Base-by-base conservation (phyloP, 2,329 filamentous ascomycete species). In the Aspergillus fumigatus region DNA sequence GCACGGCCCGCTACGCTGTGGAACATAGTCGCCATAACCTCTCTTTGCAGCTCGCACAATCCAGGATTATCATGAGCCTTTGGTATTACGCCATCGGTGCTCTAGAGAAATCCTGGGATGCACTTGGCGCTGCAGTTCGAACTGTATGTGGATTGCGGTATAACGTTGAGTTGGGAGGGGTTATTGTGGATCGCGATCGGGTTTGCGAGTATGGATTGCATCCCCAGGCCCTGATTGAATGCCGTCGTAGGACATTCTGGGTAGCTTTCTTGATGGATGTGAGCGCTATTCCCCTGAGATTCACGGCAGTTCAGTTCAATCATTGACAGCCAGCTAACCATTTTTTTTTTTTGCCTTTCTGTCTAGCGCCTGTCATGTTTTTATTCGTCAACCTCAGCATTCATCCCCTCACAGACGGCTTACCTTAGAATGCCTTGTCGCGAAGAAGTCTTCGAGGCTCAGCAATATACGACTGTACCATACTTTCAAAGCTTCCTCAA, bases 161-260 rank as follows among this genome's bases (percentile, higher is more conserved):
- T 53, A 88, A 89, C 61, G 75, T 85, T 10, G 88, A 91, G 67
- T 65, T 79, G 53, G 78, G 79, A 7, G 68, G 80, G 10, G 70
- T 82, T 72, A 59, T 77, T 68, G 65, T 80, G 4, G 70, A 73
- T 1, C 80, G 81, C 51, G 73, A 73, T 14, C 65, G 72, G n/a
- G 65, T 67, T 0, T 81, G 79, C 53, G 83, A 84, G 4, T 86
- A 84, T 65, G 82, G 79, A 21, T 77, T 89, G 60, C 82, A 80
- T 62, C 79, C 77, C 56, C 72, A 73, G 51, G 83, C 82, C 29
- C 82, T 86, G 62, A 80, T 82, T 25, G 88, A 92, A 71, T 87
- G 86, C 63, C 81, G 84, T 58, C 80, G 88, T 60, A 80, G 88
- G 55, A 90, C 87, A 0, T 87, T 90, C 65, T 92, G 88, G 88